Evolutionary conservation across 768 basidiomycete genomes (phyloP).

Genomic region (Lentinula aciculospora): DNA sequence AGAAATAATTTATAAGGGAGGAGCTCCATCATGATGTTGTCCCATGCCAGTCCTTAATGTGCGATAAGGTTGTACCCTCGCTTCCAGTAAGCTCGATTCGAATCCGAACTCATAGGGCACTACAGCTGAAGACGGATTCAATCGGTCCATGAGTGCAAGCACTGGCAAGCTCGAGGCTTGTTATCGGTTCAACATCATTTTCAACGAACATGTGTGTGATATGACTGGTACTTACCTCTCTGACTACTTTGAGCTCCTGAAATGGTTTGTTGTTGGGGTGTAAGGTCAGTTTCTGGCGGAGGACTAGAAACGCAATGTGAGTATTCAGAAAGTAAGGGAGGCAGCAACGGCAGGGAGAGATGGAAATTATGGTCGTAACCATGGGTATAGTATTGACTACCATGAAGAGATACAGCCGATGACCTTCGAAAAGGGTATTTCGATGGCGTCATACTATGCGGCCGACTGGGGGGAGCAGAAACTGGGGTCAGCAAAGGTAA

Average conservation of each 20-base stretch:
- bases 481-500: background rate
- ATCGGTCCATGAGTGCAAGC: background rate
- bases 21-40: background rate
- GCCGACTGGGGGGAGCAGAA: background rate
- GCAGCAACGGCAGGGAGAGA: background rate
- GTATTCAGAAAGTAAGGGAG: no score
- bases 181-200: no score
- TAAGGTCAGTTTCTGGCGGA: background rate
- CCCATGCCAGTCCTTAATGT: no score
- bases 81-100: background rate
- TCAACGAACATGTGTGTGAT: no score
- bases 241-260: no score
- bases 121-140: background rate
- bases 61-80: no score
- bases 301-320: no score
- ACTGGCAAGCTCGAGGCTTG: no score
- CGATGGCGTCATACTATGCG: background rate
- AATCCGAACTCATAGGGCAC: background rate
- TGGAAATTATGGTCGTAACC: background rate
- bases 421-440: background rate
- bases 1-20: background rate
- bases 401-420: background rate
- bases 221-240: no score
- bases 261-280: background rate
- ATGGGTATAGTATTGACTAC: no score